Evolutionary conservation across 116 monocot species (phyloP).

Genomic region (Papilionanthe hybrid): DNA sequence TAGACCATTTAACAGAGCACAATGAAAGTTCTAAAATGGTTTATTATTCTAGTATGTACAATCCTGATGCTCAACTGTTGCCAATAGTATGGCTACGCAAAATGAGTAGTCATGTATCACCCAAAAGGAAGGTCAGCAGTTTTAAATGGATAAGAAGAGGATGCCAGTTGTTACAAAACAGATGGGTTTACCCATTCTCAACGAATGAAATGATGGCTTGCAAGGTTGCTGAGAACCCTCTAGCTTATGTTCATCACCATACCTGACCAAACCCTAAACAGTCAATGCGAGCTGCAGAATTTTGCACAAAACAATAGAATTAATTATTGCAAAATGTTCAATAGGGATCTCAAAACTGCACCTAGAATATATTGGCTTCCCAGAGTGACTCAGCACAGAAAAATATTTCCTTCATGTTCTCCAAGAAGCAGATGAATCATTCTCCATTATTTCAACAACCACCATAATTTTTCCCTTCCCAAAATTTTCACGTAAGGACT

Average conservation of each 20-base stretch:
- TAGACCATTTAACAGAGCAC: not conserved
- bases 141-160: slow-evolving; percentile 15
- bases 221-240: slow-evolving; percentile 95
- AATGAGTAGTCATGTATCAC: slow-evolving; percentile 7
- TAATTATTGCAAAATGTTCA: not conserved
- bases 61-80: not conserved
- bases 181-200: slow-evolving; percentile 71
- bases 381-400: slow-evolving; percentile 89
- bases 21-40: not conserved
- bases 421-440: slow-evolving; percentile 87
- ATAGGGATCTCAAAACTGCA: slow-evolving; percentile 6
- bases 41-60: not conserved
- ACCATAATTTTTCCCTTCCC: no score
- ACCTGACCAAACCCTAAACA: slow-evolving; percentile 41
- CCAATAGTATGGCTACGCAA: not conserved
- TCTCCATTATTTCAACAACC: slow-evolving; percentile 30
- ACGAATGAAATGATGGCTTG: slow-evolving; percentile 99
- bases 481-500: no score
- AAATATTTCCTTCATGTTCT: slow-evolving; percentile 89
- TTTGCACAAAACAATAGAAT: slow-evolving; percentile 7
- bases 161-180: slow-evolving; percentile 12
- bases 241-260: slow-evolving; percentile 96
- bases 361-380: slow-evolving; percentile 97
- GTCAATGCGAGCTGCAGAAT: slow-evolving; percentile 7
- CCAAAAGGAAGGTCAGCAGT: slow-evolving; percentile 12